Conservation (phyloP, 148 eudicot species). For the Bassia scoparia region DNA sequence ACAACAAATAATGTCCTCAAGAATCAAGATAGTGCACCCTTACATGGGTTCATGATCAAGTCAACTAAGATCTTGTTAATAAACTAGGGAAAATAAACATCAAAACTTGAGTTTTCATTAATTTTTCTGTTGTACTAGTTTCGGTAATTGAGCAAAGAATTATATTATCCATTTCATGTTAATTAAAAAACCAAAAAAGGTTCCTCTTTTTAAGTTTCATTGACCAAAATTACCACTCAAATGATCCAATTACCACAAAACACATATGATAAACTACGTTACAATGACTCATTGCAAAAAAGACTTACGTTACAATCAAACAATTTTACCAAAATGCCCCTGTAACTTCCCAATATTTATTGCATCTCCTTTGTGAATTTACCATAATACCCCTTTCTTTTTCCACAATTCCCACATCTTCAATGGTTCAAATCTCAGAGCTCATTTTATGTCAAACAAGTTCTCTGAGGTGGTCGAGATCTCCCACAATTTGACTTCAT, state of each 20-base stretch:
- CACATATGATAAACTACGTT: background rate
- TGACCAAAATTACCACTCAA: slow-evolving; percentile 9
- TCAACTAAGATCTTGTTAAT: background rate
- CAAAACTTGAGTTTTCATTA: too few relatives aligned
- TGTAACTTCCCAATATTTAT: background rate
- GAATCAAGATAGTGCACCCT: background rate
- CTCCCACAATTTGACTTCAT: slow-evolving; percentile 15
- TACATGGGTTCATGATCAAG: background rate
- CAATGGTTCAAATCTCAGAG: slow-evolving; percentile 23
- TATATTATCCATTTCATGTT: background rate
- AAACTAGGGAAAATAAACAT: too few relatives aligned
- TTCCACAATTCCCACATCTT: background rate
- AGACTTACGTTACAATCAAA: background rate
- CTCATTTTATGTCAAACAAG: slow-evolving; percentile 10
- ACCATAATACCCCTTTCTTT: background rate
- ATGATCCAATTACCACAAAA: background rate
- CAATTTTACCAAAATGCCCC: background rate
- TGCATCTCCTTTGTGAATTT: too few relatives aligned
- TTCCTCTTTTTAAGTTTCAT: background rate
- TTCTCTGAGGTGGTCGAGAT: slow-evolving; percentile 11
- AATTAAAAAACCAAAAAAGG: too few relatives aligned
- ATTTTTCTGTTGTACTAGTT: too few relatives aligned
- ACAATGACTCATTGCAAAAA: background rate
- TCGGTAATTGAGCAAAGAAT: background rate
- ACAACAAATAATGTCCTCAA: too few relatives aligned